Evolutionary conservation across 768 basidiomycete genomes (phyloP), one percentile per base, ranked within the genome.

Genomic region (Megacollybia marginata): DNA sequence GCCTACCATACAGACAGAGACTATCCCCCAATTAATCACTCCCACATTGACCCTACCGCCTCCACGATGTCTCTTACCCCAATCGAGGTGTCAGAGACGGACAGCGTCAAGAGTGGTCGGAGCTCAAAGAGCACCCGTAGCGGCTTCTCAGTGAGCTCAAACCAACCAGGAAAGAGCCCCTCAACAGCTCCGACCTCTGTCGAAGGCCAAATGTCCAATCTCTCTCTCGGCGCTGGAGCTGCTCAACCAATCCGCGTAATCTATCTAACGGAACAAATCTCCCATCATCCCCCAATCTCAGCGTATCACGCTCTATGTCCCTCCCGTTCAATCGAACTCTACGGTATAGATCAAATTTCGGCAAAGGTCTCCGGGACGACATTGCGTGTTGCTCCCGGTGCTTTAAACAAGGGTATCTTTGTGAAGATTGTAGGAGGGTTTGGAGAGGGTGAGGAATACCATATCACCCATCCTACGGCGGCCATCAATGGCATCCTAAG

Each of bases 251-350:
- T 82, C 13, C 85, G 91, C 33, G 80, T 94, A 42, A 78, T 81
- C 6, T 95, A 80, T 64, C 67, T 94, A 44, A 95, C 92, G 12
- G 94, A 96, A 64, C 94, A 96, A 66, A 83, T 97, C 44, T 96
- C 90, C 2, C 96, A 99, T 67, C 96, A 99, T 59, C 96, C 96
- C 0, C 96, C 96, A 2, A 80, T 97, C 31, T 95, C 92, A 1
- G 83, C 88, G 1, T 95, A 83, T 61, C 83, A 82, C 54, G 90
- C 87, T 7, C 54, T 69, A 4, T 94, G 90, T 64, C 91, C 93
- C 0, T 69, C 79, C 38, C 79, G 82, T 20, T 78, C 79, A 31
- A 61, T 94, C 38, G 83, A 88, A 54, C 73, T 88, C 62, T 68
- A 67, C 15, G 95, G 93, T 4, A 73, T 92, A 50, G 95, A 99